Evolutionary conservation across 805 yeast species (phyloP).

Genomic region (Saturnispora mendoncae): DNA sequence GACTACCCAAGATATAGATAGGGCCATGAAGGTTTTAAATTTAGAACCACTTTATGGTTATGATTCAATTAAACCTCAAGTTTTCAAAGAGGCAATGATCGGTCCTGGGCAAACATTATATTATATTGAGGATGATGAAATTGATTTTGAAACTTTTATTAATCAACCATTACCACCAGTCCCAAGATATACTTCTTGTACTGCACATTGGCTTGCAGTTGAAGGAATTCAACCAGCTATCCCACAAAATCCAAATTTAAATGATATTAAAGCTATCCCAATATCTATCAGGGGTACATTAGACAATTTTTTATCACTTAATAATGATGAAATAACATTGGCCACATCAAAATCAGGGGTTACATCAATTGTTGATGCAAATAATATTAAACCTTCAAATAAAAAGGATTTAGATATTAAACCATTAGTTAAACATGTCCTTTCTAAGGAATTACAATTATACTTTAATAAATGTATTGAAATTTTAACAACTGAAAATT

Average conservation of each 20-base stretch:
- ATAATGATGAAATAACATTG: constrained; percentile 34
- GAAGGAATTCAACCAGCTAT: constrained; percentile 98
- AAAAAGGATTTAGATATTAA: constrained; percentile 56
- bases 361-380: constrained; percentile 21
- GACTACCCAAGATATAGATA: constrained; percentile 70
- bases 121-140: constrained; percentile 84
- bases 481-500: constrained; percentile 45
- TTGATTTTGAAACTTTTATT: constrained; percentile 87
- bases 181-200: constrained; percentile 84
- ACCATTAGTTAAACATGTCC: constrained; percentile 89
- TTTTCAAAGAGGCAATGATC: constrained; percentile 79
- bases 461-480: constrained; percentile 86
- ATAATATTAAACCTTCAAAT: constrained; percentile 14
- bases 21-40: constrained; percentile 76
- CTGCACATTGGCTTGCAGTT: constrained; percentile 96
- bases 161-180: constrained; percentile 93
- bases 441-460: constrained; percentile 87
- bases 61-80: constrained; percentile 58
- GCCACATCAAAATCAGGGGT: constrained; percentile 24
- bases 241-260: constrained; percentile 86
- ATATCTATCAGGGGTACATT: constrained; percentile 80
- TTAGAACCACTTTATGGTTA: constrained; percentile 93
- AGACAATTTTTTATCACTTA: constrained; percentile 47
- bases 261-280: constrained; percentile 70
- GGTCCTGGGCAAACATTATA: constrained; percentile 91